phyloP scores from a whole-genome alignment of 1,284 basidiomycete genomes.

The Cerioporus squamosus region DNA sequence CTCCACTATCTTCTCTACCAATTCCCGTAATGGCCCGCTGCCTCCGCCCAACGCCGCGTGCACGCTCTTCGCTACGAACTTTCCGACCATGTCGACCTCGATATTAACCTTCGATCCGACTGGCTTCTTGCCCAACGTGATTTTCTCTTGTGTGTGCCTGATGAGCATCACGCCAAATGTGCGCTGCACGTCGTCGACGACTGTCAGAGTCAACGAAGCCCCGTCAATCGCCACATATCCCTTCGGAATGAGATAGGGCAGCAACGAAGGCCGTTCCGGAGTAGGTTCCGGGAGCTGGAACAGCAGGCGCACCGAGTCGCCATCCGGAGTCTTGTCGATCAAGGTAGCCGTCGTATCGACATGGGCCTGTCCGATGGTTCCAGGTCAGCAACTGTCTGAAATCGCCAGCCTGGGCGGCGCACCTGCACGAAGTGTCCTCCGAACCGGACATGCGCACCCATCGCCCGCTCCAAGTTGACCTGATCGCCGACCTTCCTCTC shows the following conservation, averaged over 20 bases:
- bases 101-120: conserved; percentile 89
- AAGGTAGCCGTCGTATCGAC: conserved; percentile 90
- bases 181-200: conserved; percentile 72
- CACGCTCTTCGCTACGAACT: conserved; percentile 86
- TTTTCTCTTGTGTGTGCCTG: conserved; percentile 89
- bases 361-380: conserved; percentile 72
- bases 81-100: conserved; percentile 93
- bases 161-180: conserved; percentile 95
- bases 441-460: conserved; percentile 91
- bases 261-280: conserved; percentile 62
- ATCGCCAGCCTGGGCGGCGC: conserved; percentile 23
- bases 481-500: conserved; percentile 80
- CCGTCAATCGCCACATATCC: conserved; percentile 97
- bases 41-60: conserved; percentile 69
- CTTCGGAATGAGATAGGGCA: conserved; percentile 93
- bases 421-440: conserved; percentile 99
- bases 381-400: background rate
- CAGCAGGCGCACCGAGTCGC: conserved; percentile 84
- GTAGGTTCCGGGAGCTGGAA: conserved; percentile 78
- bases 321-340: conserved; percentile 71
- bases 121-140: conserved; percentile 80
- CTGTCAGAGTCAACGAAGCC: conserved; percentile 90
- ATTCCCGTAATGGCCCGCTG: conserved; percentile 54
- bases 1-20: conserved; percentile 79
- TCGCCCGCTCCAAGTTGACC: conserved; percentile 94